These are phyloP conservation scores for Phytophthora multivora DNA, from an alignment of 352 stramenopile species.

Conservation along the genomic window DNA sequence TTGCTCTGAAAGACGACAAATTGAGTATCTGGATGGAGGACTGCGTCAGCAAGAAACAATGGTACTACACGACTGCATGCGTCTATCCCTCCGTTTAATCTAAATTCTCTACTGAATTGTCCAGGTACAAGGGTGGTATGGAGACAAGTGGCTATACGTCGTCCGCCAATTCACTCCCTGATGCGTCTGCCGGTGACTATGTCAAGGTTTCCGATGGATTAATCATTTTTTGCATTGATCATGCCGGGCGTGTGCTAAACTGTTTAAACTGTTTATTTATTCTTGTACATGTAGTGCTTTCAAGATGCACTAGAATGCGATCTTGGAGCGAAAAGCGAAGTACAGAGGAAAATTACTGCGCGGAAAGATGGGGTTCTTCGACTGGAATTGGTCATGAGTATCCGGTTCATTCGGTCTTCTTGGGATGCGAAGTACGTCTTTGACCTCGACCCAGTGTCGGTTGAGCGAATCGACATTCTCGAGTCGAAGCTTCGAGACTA, in stretches of 20 bases:
- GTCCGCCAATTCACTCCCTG: slow-evolving; percentile 10
- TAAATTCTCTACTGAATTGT: too few relatives aligned
- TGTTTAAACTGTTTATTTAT: neutral
- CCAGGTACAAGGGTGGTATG: slow-evolving; percentile 16
- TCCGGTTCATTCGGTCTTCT: slow-evolving; percentile 12
- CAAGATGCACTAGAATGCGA: slow-evolving; percentile 8
- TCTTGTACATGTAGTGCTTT: slow-evolving; percentile 15
- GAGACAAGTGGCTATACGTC: slow-evolving; percentile 6
- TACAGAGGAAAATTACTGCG: slow-evolving; percentile 1
- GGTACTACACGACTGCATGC: neutral
- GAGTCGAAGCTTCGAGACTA: slow-evolving; percentile 11
- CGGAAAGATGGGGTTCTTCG: neutral
- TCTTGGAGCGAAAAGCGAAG: slow-evolving; percentile 1
- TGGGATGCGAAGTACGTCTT: neutral
- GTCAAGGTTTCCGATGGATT: slow-evolving; percentile 1
- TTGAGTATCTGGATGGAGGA: neutral
- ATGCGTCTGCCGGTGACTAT: slow-evolving; percentile 9
- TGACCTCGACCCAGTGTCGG: neutral
- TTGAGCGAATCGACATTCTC: slow-evolving; percentile 3
- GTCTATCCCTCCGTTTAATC: too few relatives aligned
- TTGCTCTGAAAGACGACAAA: neutral
- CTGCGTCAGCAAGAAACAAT: neutral
- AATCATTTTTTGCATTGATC: neutral
- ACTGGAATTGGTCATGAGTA: slow-evolving; percentile 4
- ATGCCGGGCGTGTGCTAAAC: neutral